These are phyloP conservation scores for Rosa hybrid DNA, from an alignment of 331 rosid species.

Conservation along the genomic window DNA sequence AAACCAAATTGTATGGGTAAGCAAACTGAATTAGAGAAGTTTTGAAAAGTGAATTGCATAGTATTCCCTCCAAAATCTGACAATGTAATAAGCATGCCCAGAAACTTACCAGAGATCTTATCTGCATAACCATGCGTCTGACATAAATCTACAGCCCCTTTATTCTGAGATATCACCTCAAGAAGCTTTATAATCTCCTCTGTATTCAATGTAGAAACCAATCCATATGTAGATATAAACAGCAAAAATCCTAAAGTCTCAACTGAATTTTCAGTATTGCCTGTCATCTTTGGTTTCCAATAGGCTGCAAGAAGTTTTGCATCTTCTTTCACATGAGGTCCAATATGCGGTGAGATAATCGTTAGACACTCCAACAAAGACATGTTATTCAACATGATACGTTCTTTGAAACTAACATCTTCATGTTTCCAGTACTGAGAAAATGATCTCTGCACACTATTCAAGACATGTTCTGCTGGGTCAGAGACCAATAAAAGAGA, in stretches of 20 bases:
- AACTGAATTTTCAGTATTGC: constrained; percentile 30
- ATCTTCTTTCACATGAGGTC: constrained; percentile 34
- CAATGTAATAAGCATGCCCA: too few species aligned
- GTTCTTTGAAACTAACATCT: too few species aligned
- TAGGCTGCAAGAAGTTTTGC: constrained; percentile 51
- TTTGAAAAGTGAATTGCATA: too few species aligned
- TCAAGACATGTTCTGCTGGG: too few species aligned
- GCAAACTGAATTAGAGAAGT: too few species aligned
- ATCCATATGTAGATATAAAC: constrained; percentile 44
- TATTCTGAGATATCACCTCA: constrained; percentile 37
- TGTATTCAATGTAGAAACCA: constrained; percentile 6
- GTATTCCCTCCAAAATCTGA: too few species aligned
- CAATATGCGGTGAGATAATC: neutral
- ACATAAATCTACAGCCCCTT: constrained; percentile 46
- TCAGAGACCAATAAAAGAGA: too few species aligned
- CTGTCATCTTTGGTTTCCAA: constrained; percentile 41
- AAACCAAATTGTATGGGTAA: too few species aligned
- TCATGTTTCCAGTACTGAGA: too few species aligned
- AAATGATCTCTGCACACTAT: too few species aligned
- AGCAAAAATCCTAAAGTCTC: constrained; percentile 53
- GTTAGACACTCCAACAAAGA: too few species aligned
- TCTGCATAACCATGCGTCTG: constrained; percentile 42
- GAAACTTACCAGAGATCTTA: constrained; percentile 14
- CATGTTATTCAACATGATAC: too few species aligned
- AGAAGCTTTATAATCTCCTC: constrained; percentile 15